Evolutionary conservation across 2,329 filamentous ascomycete species (phyloP).

Genomic region (Exophiala lecanii-corni): DNA sequence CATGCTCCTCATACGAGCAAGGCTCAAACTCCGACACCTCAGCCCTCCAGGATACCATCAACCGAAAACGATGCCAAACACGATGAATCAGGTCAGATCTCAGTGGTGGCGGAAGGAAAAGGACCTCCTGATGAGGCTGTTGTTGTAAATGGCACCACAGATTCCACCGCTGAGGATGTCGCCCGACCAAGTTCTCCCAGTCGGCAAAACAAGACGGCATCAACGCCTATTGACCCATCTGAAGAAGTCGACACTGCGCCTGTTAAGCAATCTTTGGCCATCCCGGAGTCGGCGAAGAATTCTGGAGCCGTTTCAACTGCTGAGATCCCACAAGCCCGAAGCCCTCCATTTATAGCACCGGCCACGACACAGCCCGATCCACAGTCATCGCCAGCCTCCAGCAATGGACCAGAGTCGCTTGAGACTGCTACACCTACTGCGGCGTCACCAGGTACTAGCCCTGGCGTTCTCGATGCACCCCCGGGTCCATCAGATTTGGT

Average conservation of each 20-base stretch:
- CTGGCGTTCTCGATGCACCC: conserved; percentile 54
- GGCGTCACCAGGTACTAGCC: conserved; percentile 68
- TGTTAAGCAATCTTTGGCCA: too few species aligned
- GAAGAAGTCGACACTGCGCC: too few species aligned
- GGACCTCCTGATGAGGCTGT: too few species aligned
- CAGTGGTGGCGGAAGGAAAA: too few species aligned
- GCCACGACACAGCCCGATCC: conserved; percentile 28
- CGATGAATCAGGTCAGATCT: too few species aligned
- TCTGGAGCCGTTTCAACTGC: neutral
- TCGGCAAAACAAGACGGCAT: too few species aligned
- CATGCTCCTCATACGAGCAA: conserved; percentile 2
- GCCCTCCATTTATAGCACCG: conserved; percentile 11
- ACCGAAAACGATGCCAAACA: neutral
- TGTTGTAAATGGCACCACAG: too few species aligned
- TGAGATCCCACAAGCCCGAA: conserved; percentile 3
- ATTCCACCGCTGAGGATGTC: too few species aligned
- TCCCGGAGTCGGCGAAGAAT: too few species aligned
- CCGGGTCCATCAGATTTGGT: neutral
- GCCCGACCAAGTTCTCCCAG: too few species aligned
- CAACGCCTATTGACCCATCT: too few species aligned
- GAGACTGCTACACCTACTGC: conserved; percentile 66
- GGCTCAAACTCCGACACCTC: neutral
- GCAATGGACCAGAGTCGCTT: conserved; percentile 63
- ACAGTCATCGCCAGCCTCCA: conserved; percentile 56
- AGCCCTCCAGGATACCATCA: neutral